phyloP scores from a whole-genome alignment of 2,329 filamentous ascomycete species.

The Colletotrichum sojae region DNA sequence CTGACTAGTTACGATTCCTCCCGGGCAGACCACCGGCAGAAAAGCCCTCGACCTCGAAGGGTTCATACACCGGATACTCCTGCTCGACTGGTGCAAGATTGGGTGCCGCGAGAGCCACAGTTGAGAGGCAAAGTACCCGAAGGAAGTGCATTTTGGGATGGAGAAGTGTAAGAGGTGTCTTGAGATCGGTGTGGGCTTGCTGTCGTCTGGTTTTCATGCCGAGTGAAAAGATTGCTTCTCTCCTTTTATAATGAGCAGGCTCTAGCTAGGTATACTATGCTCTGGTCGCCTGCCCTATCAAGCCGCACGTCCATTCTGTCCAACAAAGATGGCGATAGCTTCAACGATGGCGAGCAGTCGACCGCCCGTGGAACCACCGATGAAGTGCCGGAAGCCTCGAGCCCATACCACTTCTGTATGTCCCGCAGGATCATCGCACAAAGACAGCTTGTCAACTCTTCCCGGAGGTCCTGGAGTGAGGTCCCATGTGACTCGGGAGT shows the following conservation, averaged over 20 bases:
- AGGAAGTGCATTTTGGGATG: constrained; percentile 17
- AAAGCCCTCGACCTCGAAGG: constrained; percentile 27
- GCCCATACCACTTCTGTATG: background rate
- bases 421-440: background rate
- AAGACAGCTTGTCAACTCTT: background rate
- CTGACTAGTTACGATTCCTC: constrained; percentile 27
- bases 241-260: no score
- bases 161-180: background rate
- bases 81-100: background rate
- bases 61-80: background rate
- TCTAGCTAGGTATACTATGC: no score
- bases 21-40: constrained; percentile 23
- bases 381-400: background rate
- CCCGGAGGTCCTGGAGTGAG: constrained; percentile 5
- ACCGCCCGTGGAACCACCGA: background rate
- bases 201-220: no score
- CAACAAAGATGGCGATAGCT: background rate
- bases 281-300: no score
- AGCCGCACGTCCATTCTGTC: no score
- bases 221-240: no score
- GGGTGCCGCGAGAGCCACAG: constrained; percentile 9
- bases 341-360: background rate
- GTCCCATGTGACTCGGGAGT: constrained; percentile 20
- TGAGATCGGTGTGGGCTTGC: no score
- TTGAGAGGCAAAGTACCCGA: constrained; percentile 1